Evolutionary conservation across 495 filamentous ascomycete species (phyloP).

Genomic region (Penicillium simplicissimum): DNA sequence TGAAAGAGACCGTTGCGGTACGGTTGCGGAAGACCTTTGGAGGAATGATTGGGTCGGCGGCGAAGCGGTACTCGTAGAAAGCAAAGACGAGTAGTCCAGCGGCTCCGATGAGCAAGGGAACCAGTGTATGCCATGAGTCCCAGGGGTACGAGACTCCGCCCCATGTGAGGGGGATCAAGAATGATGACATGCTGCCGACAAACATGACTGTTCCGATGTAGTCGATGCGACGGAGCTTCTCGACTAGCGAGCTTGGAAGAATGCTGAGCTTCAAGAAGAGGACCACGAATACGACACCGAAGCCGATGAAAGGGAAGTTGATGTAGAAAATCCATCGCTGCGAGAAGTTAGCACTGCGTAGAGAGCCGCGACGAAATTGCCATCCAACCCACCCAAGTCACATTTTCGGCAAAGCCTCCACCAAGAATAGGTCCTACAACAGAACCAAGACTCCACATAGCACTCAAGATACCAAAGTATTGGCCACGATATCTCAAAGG

Average conservation of each 20-base stretch:
- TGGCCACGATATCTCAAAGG: slow-evolving; percentile 46
- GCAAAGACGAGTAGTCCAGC: slow-evolving; percentile 47
- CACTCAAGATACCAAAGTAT: slow-evolving; percentile 53
- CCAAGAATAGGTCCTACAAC: slow-evolving; percentile 69
- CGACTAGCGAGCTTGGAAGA: slow-evolving; percentile 32
- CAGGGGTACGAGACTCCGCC: slow-evolving; percentile 52
- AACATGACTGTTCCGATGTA: slow-evolving; percentile 62
- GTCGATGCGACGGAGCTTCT: slow-evolving; percentile 56
- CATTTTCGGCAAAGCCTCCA: slow-evolving; percentile 65
- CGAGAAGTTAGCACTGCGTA: background rate
- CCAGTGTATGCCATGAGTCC: slow-evolving; percentile 52
- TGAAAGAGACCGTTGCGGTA: slow-evolving; percentile 46
- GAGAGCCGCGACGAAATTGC: background rate
- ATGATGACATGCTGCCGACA: slow-evolving; percentile 47
- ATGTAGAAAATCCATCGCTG: slow-evolving; percentile 57
- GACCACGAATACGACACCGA: slow-evolving; percentile 46
- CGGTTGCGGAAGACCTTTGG: slow-evolving; percentile 49
- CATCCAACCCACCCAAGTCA: slow-evolving; percentile 52
- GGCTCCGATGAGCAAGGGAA: slow-evolving; percentile 57
- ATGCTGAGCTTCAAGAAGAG: slow-evolving; percentile 53
- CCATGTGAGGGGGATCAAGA: slow-evolving; percentile 54
- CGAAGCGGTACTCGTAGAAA: slow-evolving; percentile 49
- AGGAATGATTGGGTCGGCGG: slow-evolving; percentile 52
- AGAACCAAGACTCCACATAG: slow-evolving; percentile 66
- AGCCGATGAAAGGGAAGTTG: slow-evolving; percentile 55